Conservation (phyloP, 768 basidiomycete species). For the Phylloporus scabripes region DNA sequence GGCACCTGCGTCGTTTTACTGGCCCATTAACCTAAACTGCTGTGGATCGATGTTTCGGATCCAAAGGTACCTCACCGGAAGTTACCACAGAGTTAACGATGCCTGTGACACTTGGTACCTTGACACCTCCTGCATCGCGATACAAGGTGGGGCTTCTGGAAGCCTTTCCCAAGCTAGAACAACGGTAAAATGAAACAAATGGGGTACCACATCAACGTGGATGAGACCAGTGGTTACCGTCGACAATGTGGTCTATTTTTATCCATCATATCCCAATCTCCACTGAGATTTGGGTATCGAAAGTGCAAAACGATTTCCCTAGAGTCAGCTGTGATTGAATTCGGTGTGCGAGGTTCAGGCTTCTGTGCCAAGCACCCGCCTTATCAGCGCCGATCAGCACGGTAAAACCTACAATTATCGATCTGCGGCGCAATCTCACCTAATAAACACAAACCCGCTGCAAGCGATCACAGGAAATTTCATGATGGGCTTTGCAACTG, state of each 20-base stretch:
- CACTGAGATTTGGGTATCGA: neutral
- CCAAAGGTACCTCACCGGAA: too few species aligned
- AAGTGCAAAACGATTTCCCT: neutral
- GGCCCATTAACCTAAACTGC: neutral
- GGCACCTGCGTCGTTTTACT: neutral
- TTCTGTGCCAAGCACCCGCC: neutral
- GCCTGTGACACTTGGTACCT: too few species aligned
- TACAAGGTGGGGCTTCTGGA: neutral
- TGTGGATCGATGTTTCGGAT: too few species aligned
- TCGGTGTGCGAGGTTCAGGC: neutral
- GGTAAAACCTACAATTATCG: neutral
- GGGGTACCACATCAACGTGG: neutral
- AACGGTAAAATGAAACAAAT: neutral
- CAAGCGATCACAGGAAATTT: neutral
- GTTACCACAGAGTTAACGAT: too few species aligned
- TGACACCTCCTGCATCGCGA: neutral
- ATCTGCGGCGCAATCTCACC: neutral
- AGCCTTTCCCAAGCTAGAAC: neutral
- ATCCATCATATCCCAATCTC: neutral
- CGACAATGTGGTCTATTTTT: neutral
- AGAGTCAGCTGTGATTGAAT: neutral
- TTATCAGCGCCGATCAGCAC: neutral
- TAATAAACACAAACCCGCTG: neutral
- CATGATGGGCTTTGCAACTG: neutral
- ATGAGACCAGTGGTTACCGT: too few species aligned